Percentiles rank a stretch among this genome's conserved stretches.
Evolutionary conservation across 768 basidiomycete genomes (phyloP).

Genomic region (Leucosporidium scottii): DNA sequence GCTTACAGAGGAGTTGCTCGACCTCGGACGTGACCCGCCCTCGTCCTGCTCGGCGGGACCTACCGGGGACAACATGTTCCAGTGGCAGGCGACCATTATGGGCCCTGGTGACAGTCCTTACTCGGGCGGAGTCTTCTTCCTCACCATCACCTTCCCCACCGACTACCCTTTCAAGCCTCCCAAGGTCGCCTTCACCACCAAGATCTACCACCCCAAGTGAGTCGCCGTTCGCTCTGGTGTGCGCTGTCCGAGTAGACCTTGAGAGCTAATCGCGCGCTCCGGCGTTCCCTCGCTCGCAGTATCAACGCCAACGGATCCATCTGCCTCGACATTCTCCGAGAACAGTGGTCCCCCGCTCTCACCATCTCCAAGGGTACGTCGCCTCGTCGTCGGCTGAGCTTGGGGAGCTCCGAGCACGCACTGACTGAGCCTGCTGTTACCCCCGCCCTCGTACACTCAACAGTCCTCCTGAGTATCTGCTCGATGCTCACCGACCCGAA

Average conservation of each 20-base stretch:
- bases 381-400: not conserved
- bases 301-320: constrained; percentile 99
- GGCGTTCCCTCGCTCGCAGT: constrained; percentile 31
- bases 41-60: constrained; percentile 99
- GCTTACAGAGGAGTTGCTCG: constrained; percentile 76
- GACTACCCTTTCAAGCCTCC: constrained; percentile 99
- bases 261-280: not conserved
- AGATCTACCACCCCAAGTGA: constrained; percentile 96
- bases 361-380: constrained; percentile 92
- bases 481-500: constrained; percentile 99
- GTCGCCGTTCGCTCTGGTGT: not conserved
- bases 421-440: not conserved
- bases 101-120: constrained; percentile 98
- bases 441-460: not conserved
- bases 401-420: no score
- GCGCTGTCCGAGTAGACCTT: no score
- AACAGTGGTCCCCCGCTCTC: constrained; percentile 98
- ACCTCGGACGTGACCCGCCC: constrained; percentile 98
- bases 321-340: constrained; percentile 94
- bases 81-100: constrained; percentile 97
- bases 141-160: constrained; percentile 84
- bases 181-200: constrained; percentile 98
- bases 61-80: constrained; percentile 95
- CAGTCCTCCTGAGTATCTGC: constrained; percentile 94
- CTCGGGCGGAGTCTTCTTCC: constrained; percentile 98